These are phyloP conservation scores for Dioszegia aurantiaca DNA, from an alignment of 768 basidiomycete species.

Conservation along the genomic window DNA sequence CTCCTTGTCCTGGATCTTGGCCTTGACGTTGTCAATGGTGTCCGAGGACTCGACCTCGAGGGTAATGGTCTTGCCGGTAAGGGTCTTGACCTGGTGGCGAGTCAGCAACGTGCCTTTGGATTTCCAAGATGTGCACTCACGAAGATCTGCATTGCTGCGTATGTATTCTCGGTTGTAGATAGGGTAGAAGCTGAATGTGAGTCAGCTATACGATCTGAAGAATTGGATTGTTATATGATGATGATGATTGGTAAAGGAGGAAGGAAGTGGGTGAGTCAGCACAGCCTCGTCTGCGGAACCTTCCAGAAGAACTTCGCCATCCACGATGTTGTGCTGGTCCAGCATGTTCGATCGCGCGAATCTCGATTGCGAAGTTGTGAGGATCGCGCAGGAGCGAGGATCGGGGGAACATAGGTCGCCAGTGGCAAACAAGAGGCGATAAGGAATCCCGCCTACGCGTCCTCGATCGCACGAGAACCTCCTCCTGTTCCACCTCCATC, in stretches of 20 bases:
- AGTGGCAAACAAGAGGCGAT: too few species aligned
- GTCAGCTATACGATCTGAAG: too few species aligned
- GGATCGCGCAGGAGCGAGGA: too few species aligned
- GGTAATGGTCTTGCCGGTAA: slow-evolving; percentile 89
- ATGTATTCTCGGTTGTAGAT: neutral
- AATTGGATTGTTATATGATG: too few species aligned
- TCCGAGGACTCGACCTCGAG: slow-evolving; percentile 71
- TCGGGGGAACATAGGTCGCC: too few species aligned
- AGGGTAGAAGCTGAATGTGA: slow-evolving; percentile 63
- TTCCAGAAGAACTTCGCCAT: neutral
- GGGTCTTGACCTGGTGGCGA: slow-evolving; percentile 29
- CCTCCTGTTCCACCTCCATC: too few species aligned
- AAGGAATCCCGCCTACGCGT: neutral
- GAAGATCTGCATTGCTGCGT: slow-evolving; percentile 82
- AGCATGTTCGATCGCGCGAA: too few species aligned
- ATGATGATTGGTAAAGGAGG: neutral
- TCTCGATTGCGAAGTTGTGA: too few species aligned
- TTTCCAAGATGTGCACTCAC: slow-evolving; percentile 78
- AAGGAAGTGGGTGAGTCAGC: neutral
- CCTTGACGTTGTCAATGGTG: slow-evolving; percentile 91
- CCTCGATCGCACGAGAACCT: too few species aligned
- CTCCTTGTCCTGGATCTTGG: slow-evolving; percentile 85
- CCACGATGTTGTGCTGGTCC: too few species aligned
- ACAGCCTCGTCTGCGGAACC: neutral
- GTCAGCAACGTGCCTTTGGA: slow-evolving; percentile 3